These are phyloP conservation scores for Thermothelomyces thermophilus DNA, from an alignment of 2,329 filamentous ascomycete genomes.

Conservation along the genomic window DNA sequence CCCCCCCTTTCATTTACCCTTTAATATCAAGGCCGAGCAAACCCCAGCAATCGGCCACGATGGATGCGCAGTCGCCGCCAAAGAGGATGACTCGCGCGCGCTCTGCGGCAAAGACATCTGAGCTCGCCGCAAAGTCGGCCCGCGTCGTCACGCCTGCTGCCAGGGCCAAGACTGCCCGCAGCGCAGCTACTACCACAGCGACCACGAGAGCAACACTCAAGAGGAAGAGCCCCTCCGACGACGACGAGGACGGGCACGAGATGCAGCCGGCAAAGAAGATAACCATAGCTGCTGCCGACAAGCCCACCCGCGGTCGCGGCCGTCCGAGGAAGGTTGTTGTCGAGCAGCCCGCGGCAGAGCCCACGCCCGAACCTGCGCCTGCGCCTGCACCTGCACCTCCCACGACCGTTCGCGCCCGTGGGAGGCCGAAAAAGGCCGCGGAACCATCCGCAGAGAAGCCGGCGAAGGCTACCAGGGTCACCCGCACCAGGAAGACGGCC, in stretches of 20 bases:
- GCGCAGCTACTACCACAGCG: slow-evolving; percentile 33
- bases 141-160: slow-evolving; percentile 44
- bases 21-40: background rate
- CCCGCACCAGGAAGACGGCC: slow-evolving; percentile 12
- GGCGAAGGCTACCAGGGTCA: slow-evolving; percentile 21
- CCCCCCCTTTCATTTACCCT: background rate
- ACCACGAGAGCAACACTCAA: slow-evolving; percentile 34
- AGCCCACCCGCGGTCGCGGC: slow-evolving; percentile 39
- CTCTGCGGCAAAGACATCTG: slow-evolving; percentile 35
- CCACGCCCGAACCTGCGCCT: slow-evolving; percentile 38
- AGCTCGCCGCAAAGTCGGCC: slow-evolving; percentile 33
- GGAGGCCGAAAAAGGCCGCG: slow-evolving; percentile 30
- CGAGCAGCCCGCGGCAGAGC: slow-evolving; percentile 15
- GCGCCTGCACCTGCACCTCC: slow-evolving; percentile 35
- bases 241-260: slow-evolving; percentile 40
- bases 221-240: slow-evolving; percentile 51
- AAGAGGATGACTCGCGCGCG: slow-evolving; percentile 52
- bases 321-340: slow-evolving; percentile 39
- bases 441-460: slow-evolving; percentile 27
- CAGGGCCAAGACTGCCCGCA: slow-evolving; percentile 39
- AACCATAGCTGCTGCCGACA: slow-evolving; percentile 17
- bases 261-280: slow-evolving; percentile 20
- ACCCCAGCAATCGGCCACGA: slow-evolving; percentile 27
- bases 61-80: slow-evolving; percentile 50
- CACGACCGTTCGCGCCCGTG: slow-evolving; percentile 18